Evolutionary conservation across 2,329 filamentous ascomycete species (phyloP), one percentile per base, ranked within the genome.

Genomic region (Eutypella sp.): DNA sequence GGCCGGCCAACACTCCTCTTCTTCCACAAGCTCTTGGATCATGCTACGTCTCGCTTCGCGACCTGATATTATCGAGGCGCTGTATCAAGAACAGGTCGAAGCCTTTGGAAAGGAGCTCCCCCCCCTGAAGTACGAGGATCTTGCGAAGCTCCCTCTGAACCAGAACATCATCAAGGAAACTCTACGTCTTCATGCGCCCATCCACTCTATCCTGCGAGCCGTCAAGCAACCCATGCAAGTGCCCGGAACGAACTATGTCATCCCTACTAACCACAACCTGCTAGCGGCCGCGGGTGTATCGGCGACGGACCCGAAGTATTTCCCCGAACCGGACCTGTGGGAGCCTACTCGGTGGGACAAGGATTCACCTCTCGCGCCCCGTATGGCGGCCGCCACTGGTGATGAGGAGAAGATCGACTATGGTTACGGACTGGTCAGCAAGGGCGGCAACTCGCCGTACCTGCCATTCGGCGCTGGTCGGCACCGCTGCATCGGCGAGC

Each of bases 401-500:
- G 76, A 78, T 58, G 80, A 85, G 60, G 87, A 85, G 70, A 89
- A 89, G 70, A 79, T 92, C 50, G 92, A 96, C 65, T 96, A 96
- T 65, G 92, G 92, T 27, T 96, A 95, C 67, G 92, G 92, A 50
- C 74, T 95, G 42, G 87, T 96, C 55, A 91, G 82, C 76, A 96
- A 96, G 75, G 92, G 92, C 46, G 85, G 89, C 13, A 82, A 81
- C 48, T 95, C 87, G 43, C 91, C 92, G 0, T 97, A 96, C 66
- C 80, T 97, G 40, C 92, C 92, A 2, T 97, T 97, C 63, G 92
- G 92, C 47, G 92, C 91, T 24, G 92, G 92, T 36, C 78, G 92
- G 56, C 92, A 97, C 70, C 79, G 92, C 55, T 97, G 92, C 70
- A 96, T 97, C 62, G 92, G 92, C 54, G 92, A 97, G 75, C 89